These are phyloP conservation scores for Salix caprea DNA, from an alignment of 345 rosid species.

Conservation along the genomic window DNA sequence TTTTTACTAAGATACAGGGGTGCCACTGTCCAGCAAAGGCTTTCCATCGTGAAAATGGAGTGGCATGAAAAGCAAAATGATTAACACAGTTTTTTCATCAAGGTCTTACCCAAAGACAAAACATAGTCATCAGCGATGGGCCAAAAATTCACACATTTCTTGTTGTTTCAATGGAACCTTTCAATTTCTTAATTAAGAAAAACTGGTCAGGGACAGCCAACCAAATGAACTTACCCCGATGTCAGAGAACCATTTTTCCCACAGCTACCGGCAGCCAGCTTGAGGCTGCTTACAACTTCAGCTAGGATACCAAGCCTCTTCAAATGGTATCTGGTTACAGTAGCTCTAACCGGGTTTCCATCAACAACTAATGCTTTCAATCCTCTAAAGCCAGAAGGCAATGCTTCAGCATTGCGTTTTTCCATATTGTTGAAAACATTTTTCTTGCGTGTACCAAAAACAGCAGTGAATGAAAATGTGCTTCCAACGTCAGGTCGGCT, in stretches of 20 bases:
- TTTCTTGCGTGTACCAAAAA: conserved; percentile 49
- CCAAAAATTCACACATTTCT: neutral
- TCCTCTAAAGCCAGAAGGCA: conserved; percentile 70
- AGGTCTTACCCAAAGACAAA: neutral
- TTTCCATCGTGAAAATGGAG: neutral
- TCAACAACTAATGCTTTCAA: conserved; percentile 81
- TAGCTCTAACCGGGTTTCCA: conserved; percentile 82
- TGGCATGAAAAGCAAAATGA: neutral
- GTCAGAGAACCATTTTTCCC: conserved; percentile 49
- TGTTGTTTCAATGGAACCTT: neutral
- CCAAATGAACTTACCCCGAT: conserved; percentile 42
- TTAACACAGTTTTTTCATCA: neutral
- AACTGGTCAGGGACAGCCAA: neutral
- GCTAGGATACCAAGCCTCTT: conserved; percentile 81
- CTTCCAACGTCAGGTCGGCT: conserved; percentile 83
- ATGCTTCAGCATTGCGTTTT: conserved; percentile 54
- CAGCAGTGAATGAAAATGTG: conserved; percentile 78
- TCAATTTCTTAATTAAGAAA: neutral
- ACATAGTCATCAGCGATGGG: neutral
- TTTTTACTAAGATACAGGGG: neutral
- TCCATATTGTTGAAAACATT: conserved; percentile 28
- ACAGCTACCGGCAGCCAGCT: conserved; percentile 28
- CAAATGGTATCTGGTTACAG: conserved; percentile 82
- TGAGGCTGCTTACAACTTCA: conserved; percentile 54
- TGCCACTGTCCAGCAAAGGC: neutral